Evolutionary conservation across 2,329 filamentous ascomycete species (phyloP).

Genomic region (Trichophyton rubrum): DNA sequence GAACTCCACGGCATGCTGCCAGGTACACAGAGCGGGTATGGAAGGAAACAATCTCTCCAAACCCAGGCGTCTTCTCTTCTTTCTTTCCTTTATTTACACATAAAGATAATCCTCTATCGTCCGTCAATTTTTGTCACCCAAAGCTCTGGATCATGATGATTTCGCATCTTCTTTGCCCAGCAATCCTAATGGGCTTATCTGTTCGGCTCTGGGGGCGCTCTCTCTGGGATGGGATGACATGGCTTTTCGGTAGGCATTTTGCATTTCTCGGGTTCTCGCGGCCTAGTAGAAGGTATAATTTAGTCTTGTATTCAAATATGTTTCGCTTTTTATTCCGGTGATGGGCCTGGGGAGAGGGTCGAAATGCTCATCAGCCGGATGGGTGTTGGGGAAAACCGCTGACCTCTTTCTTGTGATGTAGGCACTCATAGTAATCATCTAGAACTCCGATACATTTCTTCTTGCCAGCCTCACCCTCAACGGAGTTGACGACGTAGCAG

Average conservation of each 20-base stretch:
- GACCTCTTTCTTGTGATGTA: slow-evolving; percentile 99
- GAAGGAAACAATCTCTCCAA: not conserved
- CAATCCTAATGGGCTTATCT: slow-evolving; percentile 78
- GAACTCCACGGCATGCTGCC: not conserved
- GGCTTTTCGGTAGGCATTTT: slow-evolving; percentile 72
- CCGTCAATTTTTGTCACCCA: not conserved
- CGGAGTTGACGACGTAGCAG: slow-evolving; percentile 93
- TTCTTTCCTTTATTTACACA: not conserved
- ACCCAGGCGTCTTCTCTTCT: not conserved
- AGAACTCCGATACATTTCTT: slow-evolving; percentile 73
- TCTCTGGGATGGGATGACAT: slow-evolving; percentile 64
- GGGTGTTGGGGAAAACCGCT: not conserved
- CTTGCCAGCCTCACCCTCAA: slow-evolving; percentile 66
- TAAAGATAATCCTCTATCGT: not conserved
- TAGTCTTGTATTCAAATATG: slow-evolving; percentile 1
- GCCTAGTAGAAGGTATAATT: slow-evolving; percentile 40
- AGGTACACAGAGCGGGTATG: not conserved
- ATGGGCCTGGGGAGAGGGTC: not conserved
- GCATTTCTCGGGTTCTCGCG: slow-evolving; percentile 63
- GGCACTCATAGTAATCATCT: slow-evolving; percentile 97
- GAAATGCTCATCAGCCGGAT: not conserved
- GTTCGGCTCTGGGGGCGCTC: slow-evolving; percentile 65
- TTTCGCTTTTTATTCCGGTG: not conserved
- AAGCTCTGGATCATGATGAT: slow-evolving; percentile 26
- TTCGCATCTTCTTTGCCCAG: slow-evolving; percentile 74